phyloP scores from a whole-genome alignment of 176 grass and related monocot genomes.

The Oryza rufipogon region DNA sequence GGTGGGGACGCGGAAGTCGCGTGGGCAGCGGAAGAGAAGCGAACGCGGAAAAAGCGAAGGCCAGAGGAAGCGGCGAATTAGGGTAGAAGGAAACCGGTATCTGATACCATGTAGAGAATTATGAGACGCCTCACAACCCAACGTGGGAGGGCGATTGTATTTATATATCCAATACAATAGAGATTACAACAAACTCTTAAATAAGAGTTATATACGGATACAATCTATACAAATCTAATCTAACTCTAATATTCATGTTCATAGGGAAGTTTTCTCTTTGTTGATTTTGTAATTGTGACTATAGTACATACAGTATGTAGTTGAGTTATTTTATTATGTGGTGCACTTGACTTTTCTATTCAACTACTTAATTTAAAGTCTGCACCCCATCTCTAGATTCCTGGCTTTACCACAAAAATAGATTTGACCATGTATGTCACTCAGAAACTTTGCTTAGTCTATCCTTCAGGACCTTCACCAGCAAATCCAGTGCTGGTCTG shows the following conservation, averaged over 20 bases:
- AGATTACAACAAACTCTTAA: no score
- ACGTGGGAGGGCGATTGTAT: no score
- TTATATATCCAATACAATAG: no score
- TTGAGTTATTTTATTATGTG: neutral
- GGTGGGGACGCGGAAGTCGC: no score
- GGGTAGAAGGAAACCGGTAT: no score
- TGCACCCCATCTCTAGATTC: neutral
- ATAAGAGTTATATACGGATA: no score
- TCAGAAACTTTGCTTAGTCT: constrained; percentile 7
- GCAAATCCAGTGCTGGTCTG: neutral
- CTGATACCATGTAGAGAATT: no score
- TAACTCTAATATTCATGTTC: neutral
- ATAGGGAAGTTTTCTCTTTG: neutral
- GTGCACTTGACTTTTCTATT: neutral
- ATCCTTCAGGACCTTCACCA: neutral
- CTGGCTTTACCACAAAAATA: neutral
- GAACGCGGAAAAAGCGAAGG: no score
- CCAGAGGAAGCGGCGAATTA: no score
- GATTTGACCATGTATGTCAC: neutral
- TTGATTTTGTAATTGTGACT: neutral
- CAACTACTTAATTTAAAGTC: neutral
- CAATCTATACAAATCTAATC: no score
- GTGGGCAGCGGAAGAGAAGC: no score
- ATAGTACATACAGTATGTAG: neutral
- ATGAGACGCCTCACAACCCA: no score